Conservation (phyloP, 2,329 filamentous ascomycete genomes). For the Aspergillus floridensis region DNA sequence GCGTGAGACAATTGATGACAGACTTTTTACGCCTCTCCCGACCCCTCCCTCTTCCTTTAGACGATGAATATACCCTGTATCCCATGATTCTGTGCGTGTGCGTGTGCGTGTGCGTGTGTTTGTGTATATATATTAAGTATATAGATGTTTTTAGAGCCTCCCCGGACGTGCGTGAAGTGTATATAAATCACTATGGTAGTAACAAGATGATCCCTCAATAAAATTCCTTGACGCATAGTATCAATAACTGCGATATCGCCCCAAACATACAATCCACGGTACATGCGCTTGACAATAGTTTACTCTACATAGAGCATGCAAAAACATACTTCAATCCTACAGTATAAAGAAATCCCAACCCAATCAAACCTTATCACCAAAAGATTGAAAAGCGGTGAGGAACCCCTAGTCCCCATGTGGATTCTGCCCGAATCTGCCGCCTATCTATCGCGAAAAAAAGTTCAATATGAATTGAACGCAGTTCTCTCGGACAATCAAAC, state of each 20-base stretch:
- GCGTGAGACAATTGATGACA: conserved; percentile 11
- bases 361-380: too few relatives aligned
- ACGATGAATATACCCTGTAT: background rate
- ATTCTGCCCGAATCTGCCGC: conserved; percentile 13
- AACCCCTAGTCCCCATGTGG: background rate
- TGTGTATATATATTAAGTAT: background rate
- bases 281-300: too few relatives aligned
- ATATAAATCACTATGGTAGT: background rate
- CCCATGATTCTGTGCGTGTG: background rate
- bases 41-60: background rate
- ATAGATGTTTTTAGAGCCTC: background rate
- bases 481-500: background rate
- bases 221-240: too few relatives aligned
- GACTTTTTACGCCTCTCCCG: background rate
- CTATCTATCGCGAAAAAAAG: conserved; percentile 12
- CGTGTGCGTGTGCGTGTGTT: too few relatives aligned
- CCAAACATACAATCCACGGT: too few relatives aligned
- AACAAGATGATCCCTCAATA: too few relatives aligned
- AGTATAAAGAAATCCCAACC: too few relatives aligned
- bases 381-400: background rate
- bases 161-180: background rate
- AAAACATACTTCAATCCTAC: too few relatives aligned
- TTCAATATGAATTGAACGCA: background rate
- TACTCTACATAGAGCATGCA: too few relatives aligned
- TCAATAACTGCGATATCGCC: too few relatives aligned